Percentiles rank a stretch among this genome's conserved stretches.
phyloP scores from a whole-genome alignment of 1,139 yeast genomes.

The Sugiyamaella japonica region DNA sequence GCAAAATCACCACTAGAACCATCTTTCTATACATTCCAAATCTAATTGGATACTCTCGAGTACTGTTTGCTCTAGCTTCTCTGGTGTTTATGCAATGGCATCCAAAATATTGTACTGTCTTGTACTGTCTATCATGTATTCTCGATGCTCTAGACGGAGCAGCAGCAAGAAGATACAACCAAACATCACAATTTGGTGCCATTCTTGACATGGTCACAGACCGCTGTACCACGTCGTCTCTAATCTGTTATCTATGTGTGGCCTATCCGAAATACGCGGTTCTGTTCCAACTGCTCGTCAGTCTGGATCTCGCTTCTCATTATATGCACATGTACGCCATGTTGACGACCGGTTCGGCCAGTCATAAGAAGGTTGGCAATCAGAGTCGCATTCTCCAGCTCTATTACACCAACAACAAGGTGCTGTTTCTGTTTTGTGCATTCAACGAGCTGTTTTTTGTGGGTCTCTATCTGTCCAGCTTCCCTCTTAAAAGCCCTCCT shows the following conservation, averaged over 20 bases:
- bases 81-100: slow-evolving; percentile 78
- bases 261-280: slow-evolving; percentile 67
- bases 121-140: slow-evolving; percentile 86
- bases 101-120: slow-evolving; percentile 71
- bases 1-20: slow-evolving; percentile 46
- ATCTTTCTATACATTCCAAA: slow-evolving; percentile 84
- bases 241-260: slow-evolving; percentile 80
- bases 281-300: slow-evolving; percentile 81
- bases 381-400: slow-evolving; percentile 72
- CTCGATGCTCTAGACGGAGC: slow-evolving; percentile 96
- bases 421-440: slow-evolving; percentile 85
- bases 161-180: slow-evolving; percentile 87
- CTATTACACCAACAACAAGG: slow-evolving; percentile 82
- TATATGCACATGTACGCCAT: slow-evolving; percentile 99
- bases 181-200: slow-evolving; percentile 92
- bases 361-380: slow-evolving; percentile 83
- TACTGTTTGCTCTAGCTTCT: slow-evolving; percentile 76
- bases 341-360: slow-evolving; percentile 70
- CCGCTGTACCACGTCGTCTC: slow-evolving; percentile 90
- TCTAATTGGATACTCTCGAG: slow-evolving; percentile 83
- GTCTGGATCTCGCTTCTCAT: slow-evolving; percentile 90
- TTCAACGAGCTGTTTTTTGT: slow-evolving; percentile 91
- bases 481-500: slow-evolving; percentile 51
- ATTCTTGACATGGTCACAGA: slow-evolving; percentile 99
- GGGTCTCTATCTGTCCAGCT: slow-evolving; percentile 77